phyloP scores from a whole-genome alignment of 1,284 basidiomycete species.

The Boletellus deceptivus region DNA sequence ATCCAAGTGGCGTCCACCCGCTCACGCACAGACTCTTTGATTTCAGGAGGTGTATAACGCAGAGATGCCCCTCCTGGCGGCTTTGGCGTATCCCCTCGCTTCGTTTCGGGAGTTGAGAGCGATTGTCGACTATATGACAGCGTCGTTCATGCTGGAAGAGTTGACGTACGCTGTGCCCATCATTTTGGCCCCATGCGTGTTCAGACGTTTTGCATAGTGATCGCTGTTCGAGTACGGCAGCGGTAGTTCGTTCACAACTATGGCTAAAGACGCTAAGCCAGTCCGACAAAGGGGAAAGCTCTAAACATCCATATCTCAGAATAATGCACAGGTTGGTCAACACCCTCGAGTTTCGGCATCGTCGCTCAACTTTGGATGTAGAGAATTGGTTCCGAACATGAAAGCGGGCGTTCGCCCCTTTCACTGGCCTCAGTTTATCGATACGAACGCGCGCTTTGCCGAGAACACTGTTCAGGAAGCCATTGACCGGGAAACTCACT shows the following conservation, averaged over 20 bases:
- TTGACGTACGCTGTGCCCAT: conserved; percentile 23
- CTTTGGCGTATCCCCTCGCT: conserved; percentile 26
- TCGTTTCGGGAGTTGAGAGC: conserved; percentile 22
- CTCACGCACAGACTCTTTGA: neutral
- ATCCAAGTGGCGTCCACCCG: neutral
- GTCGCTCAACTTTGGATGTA: conserved; percentile 4
- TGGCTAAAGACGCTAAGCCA: conserved; percentile 26
- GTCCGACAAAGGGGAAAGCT: conserved; percentile 13
- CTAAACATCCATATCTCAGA: conserved; percentile 20
- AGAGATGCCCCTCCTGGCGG: conserved; percentile 31
- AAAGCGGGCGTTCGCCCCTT: conserved; percentile 24
- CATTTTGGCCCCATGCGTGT: neutral
- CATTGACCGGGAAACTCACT: conserved; percentile 24
- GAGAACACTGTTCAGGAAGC: conserved; percentile 26
- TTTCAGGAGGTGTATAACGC: conserved; percentile 30
- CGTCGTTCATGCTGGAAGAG: conserved; percentile 34
- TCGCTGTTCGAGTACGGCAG: conserved; percentile 21
- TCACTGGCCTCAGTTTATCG: conserved; percentile 31
- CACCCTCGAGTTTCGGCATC: neutral
- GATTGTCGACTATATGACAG: conserved; percentile 32
- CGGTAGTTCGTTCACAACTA: conserved; percentile 15
- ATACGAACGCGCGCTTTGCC: conserved; percentile 21
- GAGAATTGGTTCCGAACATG: conserved; percentile 27
- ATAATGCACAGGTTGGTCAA: conserved; percentile 25
- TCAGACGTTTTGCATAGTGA: conserved; percentile 17